A percentile compares a stretch with the other conserved stretches of the same genome.
These are phyloP conservation scores for Ophiognomonia clavigignenti-juglandacearum DNA, from an alignment of 2,329 filamentous ascomycete genomes.

Conservation along the genomic window DNA sequence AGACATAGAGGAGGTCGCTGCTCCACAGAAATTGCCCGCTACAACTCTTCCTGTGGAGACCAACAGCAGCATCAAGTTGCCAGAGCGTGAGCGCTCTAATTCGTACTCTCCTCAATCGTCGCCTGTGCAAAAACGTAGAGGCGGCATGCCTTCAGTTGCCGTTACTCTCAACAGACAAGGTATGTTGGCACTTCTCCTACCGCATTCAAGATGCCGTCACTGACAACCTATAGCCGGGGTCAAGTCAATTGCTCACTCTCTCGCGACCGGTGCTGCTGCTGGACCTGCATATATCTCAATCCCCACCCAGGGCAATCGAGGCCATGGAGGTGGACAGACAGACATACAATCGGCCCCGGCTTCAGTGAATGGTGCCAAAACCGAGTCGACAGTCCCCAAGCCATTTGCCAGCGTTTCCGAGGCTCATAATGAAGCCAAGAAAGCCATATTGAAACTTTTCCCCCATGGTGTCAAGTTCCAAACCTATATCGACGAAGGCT, in stretches of 20 bases:
- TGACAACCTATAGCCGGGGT: too few species aligned
- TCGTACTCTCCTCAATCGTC: conserved; percentile 51
- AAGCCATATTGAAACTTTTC: conserved; percentile 61
- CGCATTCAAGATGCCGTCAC: too few species aligned
- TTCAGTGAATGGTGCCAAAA: not conserved
- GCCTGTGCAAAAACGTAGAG: conserved; percentile 32
- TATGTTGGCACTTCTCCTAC: not conserved
- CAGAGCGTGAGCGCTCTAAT: conserved; percentile 39
- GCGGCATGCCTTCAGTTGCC: too few species aligned
- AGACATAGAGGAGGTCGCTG: conserved; percentile 21
- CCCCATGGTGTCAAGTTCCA: conserved; percentile 67
- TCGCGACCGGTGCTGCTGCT: not conserved
- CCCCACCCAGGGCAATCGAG: not conserved
- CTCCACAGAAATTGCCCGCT: conserved; percentile 17
- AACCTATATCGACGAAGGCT: conserved; percentile 67
- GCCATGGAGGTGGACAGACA: not conserved
- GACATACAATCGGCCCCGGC: not conserved
- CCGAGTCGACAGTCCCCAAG: not conserved
- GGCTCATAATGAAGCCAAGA: conserved; percentile 56
- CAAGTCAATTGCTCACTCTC: too few species aligned
- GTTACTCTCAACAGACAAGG: not conserved
- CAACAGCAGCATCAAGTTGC: conserved; percentile 12
- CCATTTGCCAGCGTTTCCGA: conserved; percentile 30
- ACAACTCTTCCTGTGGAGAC: conserved; percentile 10
- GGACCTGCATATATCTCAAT: not conserved